These are phyloP conservation scores for Boletellus ananas DNA, from an alignment of 768 basidiomycete genomes.

Conservation along the genomic window DNA sequence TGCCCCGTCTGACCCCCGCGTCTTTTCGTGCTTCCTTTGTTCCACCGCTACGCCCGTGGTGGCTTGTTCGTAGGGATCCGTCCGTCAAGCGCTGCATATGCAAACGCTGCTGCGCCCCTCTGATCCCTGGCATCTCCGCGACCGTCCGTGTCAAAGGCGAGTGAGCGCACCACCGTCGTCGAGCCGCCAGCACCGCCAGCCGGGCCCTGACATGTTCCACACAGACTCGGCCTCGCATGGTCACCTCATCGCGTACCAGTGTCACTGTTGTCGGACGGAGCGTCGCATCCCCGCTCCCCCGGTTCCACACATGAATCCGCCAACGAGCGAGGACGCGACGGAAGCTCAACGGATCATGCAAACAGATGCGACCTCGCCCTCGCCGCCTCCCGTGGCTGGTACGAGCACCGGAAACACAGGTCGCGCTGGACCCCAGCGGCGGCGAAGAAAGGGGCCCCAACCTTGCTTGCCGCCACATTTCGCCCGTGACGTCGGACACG, in stretches of 20 bases:
- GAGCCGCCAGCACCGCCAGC: background rate
- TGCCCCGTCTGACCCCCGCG: background rate
- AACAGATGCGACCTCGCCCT: background rate
- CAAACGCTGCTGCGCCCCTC: conserved; percentile 57
- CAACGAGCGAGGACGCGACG: background rate
- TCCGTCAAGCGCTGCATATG: conserved; percentile 80
- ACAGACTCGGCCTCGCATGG: conserved; percentile 46
- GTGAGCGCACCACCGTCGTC: conserved; percentile 12
- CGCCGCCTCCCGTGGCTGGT: background rate
- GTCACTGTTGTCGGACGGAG: conserved; percentile 51
- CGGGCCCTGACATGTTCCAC: conserved; percentile 16
- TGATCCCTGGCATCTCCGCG: conserved; percentile 67
- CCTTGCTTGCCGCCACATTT: conserved; percentile 58
- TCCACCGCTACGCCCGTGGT: background rate
- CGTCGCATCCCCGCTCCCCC: conserved; percentile 70
- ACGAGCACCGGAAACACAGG: background rate
- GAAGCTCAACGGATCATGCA: background rate
- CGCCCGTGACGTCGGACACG: conserved; percentile 59
- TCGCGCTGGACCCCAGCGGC: background rate
- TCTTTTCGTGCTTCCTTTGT: background rate
- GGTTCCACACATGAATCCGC: conserved; percentile 12
- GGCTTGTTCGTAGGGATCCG: conserved; percentile 56
- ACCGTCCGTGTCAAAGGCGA: conserved; percentile 63
- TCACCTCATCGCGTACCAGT: conserved; percentile 56
- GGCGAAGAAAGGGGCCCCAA: conserved; percentile 17